Percentiles rank a stretch among this genome's conserved stretches.
These are phyloP conservation scores for Leccinum disarticulatum DNA, from an alignment of 768 basidiomycete genomes.

Conservation along the genomic window DNA sequence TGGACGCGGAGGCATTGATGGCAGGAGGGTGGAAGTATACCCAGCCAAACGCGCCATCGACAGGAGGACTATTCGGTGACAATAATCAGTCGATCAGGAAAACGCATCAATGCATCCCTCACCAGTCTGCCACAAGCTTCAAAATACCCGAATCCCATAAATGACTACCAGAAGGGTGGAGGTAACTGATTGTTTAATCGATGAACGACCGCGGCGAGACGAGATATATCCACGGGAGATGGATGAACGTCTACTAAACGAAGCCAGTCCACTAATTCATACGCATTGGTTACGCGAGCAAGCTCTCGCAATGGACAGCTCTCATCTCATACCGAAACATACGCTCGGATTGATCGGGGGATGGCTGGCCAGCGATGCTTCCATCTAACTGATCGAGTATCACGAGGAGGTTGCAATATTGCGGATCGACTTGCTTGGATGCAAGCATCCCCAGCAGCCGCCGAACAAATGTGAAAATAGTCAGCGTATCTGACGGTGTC, in stretches of 20 bases:
- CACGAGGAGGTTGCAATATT: slow-evolving; percentile 32
- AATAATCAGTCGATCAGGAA: background rate
- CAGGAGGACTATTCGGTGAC: slow-evolving; percentile 8
- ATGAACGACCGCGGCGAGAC: slow-evolving; percentile 40
- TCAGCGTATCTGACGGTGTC: slow-evolving; percentile 58
- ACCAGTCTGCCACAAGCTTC: slow-evolving; percentile 26
- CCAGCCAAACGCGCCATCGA: slow-evolving; percentile 40
- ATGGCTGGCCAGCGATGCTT: slow-evolving; percentile 33
- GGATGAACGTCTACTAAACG: slow-evolving; percentile 45
- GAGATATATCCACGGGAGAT: slow-evolving; percentile 37
- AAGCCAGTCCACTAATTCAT: slow-evolving; percentile 63
- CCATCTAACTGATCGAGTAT: slow-evolving; percentile 38
- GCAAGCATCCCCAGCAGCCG: slow-evolving; percentile 58
- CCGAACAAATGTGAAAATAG: slow-evolving; percentile 63
- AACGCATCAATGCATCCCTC: slow-evolving; percentile 6
- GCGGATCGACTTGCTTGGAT: slow-evolving; percentile 49
- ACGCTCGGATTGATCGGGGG: slow-evolving; percentile 35
- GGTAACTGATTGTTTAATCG: slow-evolving; percentile 42
- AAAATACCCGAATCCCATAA: slow-evolving; percentile 41
- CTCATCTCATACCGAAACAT: slow-evolving; percentile 5
- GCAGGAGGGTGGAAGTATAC: slow-evolving; percentile 38
- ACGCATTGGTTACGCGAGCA: slow-evolving; percentile 41
- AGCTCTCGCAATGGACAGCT: too few relatives aligned
- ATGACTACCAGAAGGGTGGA: slow-evolving; percentile 42
- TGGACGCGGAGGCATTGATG: too few relatives aligned